phyloP scores from a whole-genome alignment of 2,329 filamentous ascomycete genomes.

The Arthrinium puccinioides region DNA sequence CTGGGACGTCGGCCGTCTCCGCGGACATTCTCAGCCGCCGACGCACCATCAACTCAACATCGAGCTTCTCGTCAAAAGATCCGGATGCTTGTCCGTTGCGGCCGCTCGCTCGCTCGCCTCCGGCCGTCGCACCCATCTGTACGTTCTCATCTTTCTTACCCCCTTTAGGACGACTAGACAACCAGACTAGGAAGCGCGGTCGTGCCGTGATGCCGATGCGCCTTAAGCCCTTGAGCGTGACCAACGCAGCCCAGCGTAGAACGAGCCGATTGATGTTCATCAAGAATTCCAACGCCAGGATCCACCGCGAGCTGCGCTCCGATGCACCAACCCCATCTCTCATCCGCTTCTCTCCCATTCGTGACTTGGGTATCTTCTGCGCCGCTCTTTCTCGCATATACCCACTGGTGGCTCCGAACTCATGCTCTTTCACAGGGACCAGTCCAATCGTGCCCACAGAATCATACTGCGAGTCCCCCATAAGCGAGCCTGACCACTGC shows the following conservation, averaged over 20 bases:
- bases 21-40: conserved; percentile 42
- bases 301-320: conserved; percentile 72
- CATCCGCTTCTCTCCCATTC: conserved; percentile 34
- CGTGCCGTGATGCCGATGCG: conserved; percentile 52
- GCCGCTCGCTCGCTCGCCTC: conserved; percentile 14
- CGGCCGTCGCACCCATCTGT: conserved; percentile 9
- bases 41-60: conserved; percentile 76
- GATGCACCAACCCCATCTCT: conserved; percentile 69
- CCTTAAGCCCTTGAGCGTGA: conserved; percentile 45
- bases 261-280: conserved; percentile 64
- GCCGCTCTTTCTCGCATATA: conserved; percentile 66
- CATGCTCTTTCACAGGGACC: conserved; percentile 43
- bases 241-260: conserved; percentile 48
- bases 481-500: conserved; percentile 40
- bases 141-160: conserved; percentile 17
- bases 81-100: conserved; percentile 36
- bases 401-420: conserved; percentile 40
- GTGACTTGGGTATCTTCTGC: conserved; percentile 44
- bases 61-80: conserved; percentile 57
- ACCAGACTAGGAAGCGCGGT: conserved; percentile 55
- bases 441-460: conserved; percentile 46
- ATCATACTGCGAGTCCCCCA: conserved; percentile 42
- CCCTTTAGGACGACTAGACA: conserved; percentile 36
- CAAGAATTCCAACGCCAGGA: conserved; percentile 69
- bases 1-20: conserved; percentile 36